Percentiles rank a stretch among this genome's conserved stretches.
Evolutionary conservation across 805 yeast species (phyloP).

Genomic region (Saccharomyces jurei): DNA sequence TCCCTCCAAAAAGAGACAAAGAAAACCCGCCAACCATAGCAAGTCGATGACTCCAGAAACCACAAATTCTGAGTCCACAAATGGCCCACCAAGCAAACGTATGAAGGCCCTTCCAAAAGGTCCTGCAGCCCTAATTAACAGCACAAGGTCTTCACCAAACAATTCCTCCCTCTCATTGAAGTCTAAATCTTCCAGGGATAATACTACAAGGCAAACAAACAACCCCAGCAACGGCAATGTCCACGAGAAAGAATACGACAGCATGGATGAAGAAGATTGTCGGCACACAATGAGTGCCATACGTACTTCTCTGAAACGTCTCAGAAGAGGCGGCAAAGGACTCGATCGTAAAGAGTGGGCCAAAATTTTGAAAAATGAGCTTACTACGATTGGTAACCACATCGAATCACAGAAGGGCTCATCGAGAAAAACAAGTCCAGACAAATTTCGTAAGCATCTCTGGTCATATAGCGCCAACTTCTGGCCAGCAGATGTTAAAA

Average conservation of each 20-base stretch:
- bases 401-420: constrained; percentile 39
- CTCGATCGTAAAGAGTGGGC: constrained; percentile 75
- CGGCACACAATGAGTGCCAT: constrained; percentile 57
- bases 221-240: not conserved
- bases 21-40: constrained; percentile 11
- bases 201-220: constrained; percentile 2
- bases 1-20: constrained; percentile 24
- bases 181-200: constrained; percentile 1
- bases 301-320: constrained; percentile 52
- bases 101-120: constrained; percentile 24
- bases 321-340: constrained; percentile 66
- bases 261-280: constrained; percentile 71
- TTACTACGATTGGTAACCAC: constrained; percentile 65
- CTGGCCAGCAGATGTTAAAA: constrained; percentile 84
- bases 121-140: constrained; percentile 17
- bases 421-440: constrained; percentile 26
- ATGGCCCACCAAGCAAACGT: constrained; percentile 14
- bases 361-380: constrained; percentile 54
- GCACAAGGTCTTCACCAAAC: constrained; percentile 1
- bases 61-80: constrained; percentile 12
- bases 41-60: constrained; percentile 12
- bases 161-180: constrained; percentile 3
- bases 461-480: constrained; percentile 79
- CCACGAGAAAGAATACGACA: constrained; percentile 49
- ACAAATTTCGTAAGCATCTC: constrained; percentile 49